These are phyloP conservation scores for Yamadazyma olivae DNA, from an alignment of 805 yeast species.

Conservation along the genomic window DNA sequence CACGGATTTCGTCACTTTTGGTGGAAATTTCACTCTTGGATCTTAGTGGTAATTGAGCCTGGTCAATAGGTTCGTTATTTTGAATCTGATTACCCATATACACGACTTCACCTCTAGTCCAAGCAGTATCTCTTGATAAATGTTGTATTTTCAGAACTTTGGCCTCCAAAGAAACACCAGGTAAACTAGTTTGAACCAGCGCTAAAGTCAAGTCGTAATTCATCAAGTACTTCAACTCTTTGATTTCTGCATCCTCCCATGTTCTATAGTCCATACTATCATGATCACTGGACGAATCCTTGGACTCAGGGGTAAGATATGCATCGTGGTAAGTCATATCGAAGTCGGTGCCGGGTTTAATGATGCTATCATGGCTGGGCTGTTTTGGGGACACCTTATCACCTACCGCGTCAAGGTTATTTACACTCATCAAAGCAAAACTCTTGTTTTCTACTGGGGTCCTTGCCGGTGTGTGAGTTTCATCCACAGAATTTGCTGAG, in stretches of 20 bases:
- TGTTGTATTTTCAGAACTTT: neutral
- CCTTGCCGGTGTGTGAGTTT: too few species aligned
- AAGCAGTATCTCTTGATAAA: neutral
- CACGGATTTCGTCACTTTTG: neutral
- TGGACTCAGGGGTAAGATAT: slow-evolving; percentile 14
- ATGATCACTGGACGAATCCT: slow-evolving; percentile 13
- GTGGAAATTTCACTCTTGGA: neutral
- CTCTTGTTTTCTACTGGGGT: too few species aligned
- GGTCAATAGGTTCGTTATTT: neutral
- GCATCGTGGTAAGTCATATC: slow-evolving; percentile 6
- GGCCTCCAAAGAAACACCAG: slow-evolving; percentile 3
- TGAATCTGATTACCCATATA: slow-evolving; percentile 4
- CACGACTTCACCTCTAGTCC: slow-evolving; percentile 11
- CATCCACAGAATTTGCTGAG: too few species aligned
- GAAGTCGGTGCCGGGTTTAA: too few species aligned
- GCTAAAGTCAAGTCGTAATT: slow-evolving; percentile 11
- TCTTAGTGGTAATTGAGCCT: slow-evolving; percentile 4
- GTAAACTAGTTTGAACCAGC: slow-evolving; percentile 3
- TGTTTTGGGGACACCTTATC: too few species aligned
- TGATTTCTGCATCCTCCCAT: slow-evolving; percentile 6
- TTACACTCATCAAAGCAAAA: too few species aligned
- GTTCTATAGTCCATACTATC: slow-evolving; percentile 4
- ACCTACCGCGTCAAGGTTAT: too few species aligned
- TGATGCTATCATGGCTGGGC: too few species aligned
- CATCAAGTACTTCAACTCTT: slow-evolving; percentile 5